A percentile compares a stretch with the other conserved stretches of the same genome.
Evolutionary conservation across 106 monocot species (phyloP).

Genomic region (Amphibolis antarctica): DNA sequence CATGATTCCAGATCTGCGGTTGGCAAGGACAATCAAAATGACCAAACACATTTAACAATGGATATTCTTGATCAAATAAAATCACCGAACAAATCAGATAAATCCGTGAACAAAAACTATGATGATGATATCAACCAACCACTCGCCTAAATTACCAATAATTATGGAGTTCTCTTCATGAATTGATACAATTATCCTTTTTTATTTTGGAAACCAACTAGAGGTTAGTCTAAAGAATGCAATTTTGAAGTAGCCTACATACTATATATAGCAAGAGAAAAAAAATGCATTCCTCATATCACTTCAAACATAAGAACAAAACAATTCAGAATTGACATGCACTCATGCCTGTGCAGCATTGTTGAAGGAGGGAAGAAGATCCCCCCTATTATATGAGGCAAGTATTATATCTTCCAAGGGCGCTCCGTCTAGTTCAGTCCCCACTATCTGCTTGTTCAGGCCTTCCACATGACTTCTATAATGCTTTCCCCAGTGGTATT

Average conservation of each 20-base stretch:
- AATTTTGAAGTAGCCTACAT: too few relatives aligned
- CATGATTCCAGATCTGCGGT: constrained; percentile 83
- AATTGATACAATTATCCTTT: too few relatives aligned
- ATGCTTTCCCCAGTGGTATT: constrained; percentile 73
- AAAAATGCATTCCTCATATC: too few relatives aligned
- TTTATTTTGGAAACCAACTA: too few relatives aligned
- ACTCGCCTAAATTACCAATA: too few relatives aligned
- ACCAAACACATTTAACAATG: background rate
- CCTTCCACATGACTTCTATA: constrained; percentile 55
- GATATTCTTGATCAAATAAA: too few relatives aligned
- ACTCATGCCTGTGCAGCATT: constrained; percentile 63
- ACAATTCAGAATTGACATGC: background rate
- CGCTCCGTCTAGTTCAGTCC: constrained; percentile 46
- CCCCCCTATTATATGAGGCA: constrained; percentile 61
- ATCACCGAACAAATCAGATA: too few relatives aligned
- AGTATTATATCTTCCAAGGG: constrained; percentile 42
- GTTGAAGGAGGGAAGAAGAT: constrained; percentile 52
- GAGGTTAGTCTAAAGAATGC: too few relatives aligned
- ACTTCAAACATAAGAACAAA: background rate
- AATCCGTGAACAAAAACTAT: too few relatives aligned
- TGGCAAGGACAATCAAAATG: background rate
- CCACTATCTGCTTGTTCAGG: constrained; percentile 52
- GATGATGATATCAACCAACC: too few relatives aligned
- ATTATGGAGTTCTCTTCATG: too few relatives aligned
- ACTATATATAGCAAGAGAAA: too few relatives aligned